Evolutionary conservation across 2,329 filamentous ascomycete species (phyloP), one percentile per base, ranked within the genome.

Genomic region (Rhytidhysteron rufulum): DNA sequence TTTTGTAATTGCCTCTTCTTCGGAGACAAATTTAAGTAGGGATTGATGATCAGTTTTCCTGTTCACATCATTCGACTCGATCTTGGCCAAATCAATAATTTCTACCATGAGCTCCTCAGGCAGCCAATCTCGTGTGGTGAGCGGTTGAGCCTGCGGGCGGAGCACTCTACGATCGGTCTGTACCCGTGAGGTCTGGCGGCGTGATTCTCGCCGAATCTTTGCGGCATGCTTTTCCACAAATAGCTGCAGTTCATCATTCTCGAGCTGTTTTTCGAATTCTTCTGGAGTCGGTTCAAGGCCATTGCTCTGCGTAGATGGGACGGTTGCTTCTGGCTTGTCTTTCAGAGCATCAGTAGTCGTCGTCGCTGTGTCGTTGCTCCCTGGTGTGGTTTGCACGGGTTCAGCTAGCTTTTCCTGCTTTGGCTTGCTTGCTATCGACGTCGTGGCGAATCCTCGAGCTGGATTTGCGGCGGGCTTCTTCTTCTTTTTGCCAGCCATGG

Each of bases 391-490:
- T 43, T 22, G 5, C 13, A 20, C 7, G 20, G 15, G 7, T 31
- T 65, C 63, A 24, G 31, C 43, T 5, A 34, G 31, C 41, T 55
- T 59, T 18, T 62, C 59, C 7, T 27, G 51, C 57, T 91, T 88
- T 33, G 78, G 73, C 61, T 87, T 95, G 18, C 88, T 94, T 31
- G 89, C 88, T 44, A 95, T 78, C 1, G 91, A 97, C 10, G 88
- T 94, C 4, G 93, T 98, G 49, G 91, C 88, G 69, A 96, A 95
- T 15, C 90, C 93, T 65, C 93, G 79, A 29, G 89, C 88, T 44
- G 90, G 88, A 66, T 96, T 97, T 22, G 84, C 80, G 19, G 80
- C 79, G 40, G 86, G 77, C 78, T 96, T 97, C 75, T 88, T 94
- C 72, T 96, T 95, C 71, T 95, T 95, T 68, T 73, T 72, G 11